Evolutionary conservation across 176 grass and related monocot genomes (phyloP), one percentile per base, ranked within the genome.

Genomic region (Carex myosuroides): DNA sequence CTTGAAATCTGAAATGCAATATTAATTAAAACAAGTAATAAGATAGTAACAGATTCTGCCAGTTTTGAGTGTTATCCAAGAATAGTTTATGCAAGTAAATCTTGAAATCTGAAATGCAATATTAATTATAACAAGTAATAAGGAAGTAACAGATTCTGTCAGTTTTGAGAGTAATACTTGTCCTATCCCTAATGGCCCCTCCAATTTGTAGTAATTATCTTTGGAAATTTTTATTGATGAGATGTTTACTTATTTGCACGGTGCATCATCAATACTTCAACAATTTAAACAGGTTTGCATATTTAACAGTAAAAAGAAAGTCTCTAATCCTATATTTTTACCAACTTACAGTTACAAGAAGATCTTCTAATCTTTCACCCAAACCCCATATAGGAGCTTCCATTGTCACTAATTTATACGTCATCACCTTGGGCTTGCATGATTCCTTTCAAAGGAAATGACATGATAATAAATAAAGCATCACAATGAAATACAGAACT

Each of bases 341-440:
- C 5, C 7, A 78, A 65, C 65, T 46, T 93, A 95, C 95, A 73
- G 91, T 66, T 60, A 98, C 61, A 67, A 93, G 79, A 52, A 80
- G 91, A 55, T 95, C 91, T 64, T 98, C 92, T 8, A 98, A 75
- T 32, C 89, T 79, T 44, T 90, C 81, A 3, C 95, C 88, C 80
- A 98, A 35, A 16, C 92, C 95, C 95, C 95, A 98, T 59, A 98
- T 91, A 0, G 89, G 91, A 75, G 93, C 92, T 16, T 95, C 93
- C 89, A 87, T 89, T 3, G 21, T 88, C 79, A 98, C 88, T 41
- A 98, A 82, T 73, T 98, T 98, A 87, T 98, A 98, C 33, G 87
- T 69, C 46, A 93, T 93, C 91, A 98, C 91, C 32, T 93, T 87
- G 14, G 91, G 96, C 72, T 46, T 30, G 48, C 96, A 92, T 14